Evolutionary conservation across 139 green algal species (phyloP).

Genomic region (Coelastrella sp.): DNA sequence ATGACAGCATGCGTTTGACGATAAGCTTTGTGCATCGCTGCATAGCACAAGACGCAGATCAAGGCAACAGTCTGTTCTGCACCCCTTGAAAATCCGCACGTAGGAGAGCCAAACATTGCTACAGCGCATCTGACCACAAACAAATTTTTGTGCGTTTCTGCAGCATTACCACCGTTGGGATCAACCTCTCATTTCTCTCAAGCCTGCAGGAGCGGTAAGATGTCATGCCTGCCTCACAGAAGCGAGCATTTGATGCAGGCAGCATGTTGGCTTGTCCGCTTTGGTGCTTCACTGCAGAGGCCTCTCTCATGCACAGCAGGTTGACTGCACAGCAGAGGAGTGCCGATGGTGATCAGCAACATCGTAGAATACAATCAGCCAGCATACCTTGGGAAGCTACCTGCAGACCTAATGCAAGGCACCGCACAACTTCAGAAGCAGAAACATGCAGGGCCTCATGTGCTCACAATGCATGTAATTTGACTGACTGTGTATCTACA

Average conservation of each 20-base stretch:
- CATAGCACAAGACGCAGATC: too few species aligned
- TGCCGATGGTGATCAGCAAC: not conserved
- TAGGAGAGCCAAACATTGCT: not conserved
- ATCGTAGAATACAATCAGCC: too few species aligned
- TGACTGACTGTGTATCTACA: not conserved
- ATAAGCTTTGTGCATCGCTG: not conserved
- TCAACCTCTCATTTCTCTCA: not conserved
- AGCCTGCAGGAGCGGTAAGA: conserved; percentile 47
- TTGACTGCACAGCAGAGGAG: not conserved
- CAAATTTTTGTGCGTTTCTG: not conserved
- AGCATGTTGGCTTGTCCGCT: not conserved
- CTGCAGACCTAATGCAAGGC: too few species aligned
- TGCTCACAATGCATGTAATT: too few species aligned
- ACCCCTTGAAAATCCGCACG: not conserved
- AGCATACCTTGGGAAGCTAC: too few species aligned
- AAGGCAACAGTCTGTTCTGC: too few species aligned
- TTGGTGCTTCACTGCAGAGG: not conserved
- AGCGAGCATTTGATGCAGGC: not conserved
- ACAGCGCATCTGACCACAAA: not conserved
- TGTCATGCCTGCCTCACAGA: not conserved
- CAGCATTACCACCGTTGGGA: conserved; percentile 46
- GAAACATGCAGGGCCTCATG: too few species aligned
- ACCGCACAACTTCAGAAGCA: too few species aligned
- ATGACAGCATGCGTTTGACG: not conserved
- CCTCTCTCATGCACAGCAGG: not conserved